Evolutionary conservation across 495 filamentous ascomycete species (phyloP).

Genomic region (Penicillium cosmopolitanum): DNA sequence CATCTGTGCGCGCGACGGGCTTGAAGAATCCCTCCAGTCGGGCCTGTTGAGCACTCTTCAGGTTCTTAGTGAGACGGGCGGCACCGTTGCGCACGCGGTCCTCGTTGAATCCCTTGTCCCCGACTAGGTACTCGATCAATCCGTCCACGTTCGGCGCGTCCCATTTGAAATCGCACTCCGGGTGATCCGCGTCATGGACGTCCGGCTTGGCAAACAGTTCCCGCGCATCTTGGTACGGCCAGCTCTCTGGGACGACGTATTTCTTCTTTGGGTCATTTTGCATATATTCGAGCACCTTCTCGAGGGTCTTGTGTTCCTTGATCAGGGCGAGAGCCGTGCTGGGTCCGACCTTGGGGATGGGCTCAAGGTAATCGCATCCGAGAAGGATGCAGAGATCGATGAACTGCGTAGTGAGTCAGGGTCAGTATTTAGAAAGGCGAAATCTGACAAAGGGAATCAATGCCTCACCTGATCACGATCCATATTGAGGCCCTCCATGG

Average conservation of each 20-base stretch:
- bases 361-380: conserved; percentile 96
- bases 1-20: conserved; percentile 82
- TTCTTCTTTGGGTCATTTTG: conserved; percentile 75
- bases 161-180: conserved; percentile 97
- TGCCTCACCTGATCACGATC: conserved; percentile 71
- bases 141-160: conserved; percentile 89
- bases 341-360: conserved; percentile 91
- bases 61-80: conserved; percentile 76
- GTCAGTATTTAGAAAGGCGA: neutral
- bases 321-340: conserved; percentile 91
- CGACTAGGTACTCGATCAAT: conserved; percentile 83
- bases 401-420: conserved; percentile 58
- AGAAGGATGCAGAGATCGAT: conserved; percentile 98
- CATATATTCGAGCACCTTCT: conserved; percentile 81
- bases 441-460: neutral
- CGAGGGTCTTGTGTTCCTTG: conserved; percentile 82
- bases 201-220: conserved; percentile 89
- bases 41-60: conserved; percentile 86
- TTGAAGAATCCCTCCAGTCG: conserved; percentile 99
- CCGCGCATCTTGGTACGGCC: conserved; percentile 91
- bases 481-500: conserved; percentile 83
- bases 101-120: conserved; percentile 95
- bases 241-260: conserved; percentile 84
- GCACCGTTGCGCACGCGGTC: conserved; percentile 83
- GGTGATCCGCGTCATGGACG: conserved; percentile 80